phyloP scores from a whole-genome alignment of 176 grass and related monocot species.

The Hsuehochloa calcarea region DNA sequence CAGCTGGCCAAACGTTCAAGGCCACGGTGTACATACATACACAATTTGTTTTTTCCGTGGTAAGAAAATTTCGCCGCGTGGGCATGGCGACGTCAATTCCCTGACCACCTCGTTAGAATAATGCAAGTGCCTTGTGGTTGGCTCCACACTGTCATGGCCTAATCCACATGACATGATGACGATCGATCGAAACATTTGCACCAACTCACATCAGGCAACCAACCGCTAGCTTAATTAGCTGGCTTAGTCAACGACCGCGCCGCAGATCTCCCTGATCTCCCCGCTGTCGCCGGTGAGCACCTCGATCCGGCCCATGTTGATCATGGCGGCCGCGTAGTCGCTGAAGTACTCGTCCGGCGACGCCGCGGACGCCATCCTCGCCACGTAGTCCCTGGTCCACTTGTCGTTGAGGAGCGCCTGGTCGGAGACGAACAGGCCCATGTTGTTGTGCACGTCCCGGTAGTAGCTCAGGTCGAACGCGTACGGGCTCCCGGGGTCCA shows the following conservation, averaged over 20 bases:
- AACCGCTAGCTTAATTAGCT: not conserved
- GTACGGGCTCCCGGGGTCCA: constrained; percentile 33
- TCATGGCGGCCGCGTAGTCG: constrained; percentile 55
- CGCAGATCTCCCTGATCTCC: constrained; percentile 52
- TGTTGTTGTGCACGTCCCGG: constrained; percentile 19
- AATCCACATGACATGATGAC: constrained; percentile 8
- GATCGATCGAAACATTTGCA: not conserved
- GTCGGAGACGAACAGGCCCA: constrained; percentile 47
- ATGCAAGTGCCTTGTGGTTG: constrained; percentile 13
- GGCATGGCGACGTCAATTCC: not conserved
- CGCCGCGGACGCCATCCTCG: constrained; percentile 37
- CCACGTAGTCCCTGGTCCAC: constrained; percentile 43
- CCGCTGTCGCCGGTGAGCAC: constrained; percentile 51
- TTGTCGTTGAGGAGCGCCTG: constrained; percentile 48
- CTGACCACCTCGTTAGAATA: constrained; percentile 16
- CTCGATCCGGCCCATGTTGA: constrained; percentile 54
- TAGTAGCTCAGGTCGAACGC: constrained; percentile 55
- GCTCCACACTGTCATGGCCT: constrained; percentile 1
- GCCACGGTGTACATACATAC: not conserved
- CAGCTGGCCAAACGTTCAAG: not conserved
- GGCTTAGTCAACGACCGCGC: constrained; percentile 43
- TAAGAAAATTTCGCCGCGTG: not conserved
- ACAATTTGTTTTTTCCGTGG: not conserved
- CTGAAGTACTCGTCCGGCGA: constrained; percentile 46
- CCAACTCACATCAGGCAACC: constrained; percentile 18